phyloP scores from a whole-genome alignment of 1,139 yeast species.

The Taphrina flavorubra region DNA sequence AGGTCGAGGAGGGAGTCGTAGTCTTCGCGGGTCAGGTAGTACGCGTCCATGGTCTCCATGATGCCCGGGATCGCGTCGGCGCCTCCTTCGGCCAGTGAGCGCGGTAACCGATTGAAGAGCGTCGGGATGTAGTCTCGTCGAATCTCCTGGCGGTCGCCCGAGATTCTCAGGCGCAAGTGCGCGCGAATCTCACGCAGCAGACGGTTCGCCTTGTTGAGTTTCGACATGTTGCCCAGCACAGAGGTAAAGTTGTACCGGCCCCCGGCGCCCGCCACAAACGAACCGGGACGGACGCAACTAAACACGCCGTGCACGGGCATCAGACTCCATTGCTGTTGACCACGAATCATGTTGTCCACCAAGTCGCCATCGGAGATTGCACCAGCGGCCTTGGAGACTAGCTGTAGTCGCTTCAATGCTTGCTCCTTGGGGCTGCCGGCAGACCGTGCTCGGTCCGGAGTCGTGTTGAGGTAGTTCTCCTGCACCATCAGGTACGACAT shows the following conservation, averaged over 20 bases:
- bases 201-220: conserved; percentile 76
- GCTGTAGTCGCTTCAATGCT: conserved; percentile 59
- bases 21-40: conserved; percentile 85
- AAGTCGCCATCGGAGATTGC: conserved; percentile 81
- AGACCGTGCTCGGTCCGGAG: conserved; percentile 49
- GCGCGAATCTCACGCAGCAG: conserved; percentile 85
- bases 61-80: conserved; percentile 70
- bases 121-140: conserved; percentile 78
- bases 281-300: conserved; percentile 84
- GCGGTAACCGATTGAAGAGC: conserved; percentile 61
- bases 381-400: conserved; percentile 81
- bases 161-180: conserved; percentile 79
- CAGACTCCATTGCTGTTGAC: conserved; percentile 95
- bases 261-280: conserved; percentile 70
- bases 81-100: conserved; percentile 62
- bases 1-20: conserved; percentile 87
- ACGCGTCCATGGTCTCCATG: conserved; percentile 75
- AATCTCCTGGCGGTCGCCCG: conserved; percentile 75
- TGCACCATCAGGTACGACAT: conserved; percentile 95
- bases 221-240: conserved; percentile 92
- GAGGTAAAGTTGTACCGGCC: conserved; percentile 65
- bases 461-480: conserved; percentile 80
- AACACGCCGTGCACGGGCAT: conserved; percentile 90
- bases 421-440: conserved; percentile 38
- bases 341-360: conserved; percentile 79